Evolutionary conservation across 192 early-diverging fungal genomes (phyloP), one percentile per base, ranked within the genome.

Genomic region (Linderina pennispora): DNA sequence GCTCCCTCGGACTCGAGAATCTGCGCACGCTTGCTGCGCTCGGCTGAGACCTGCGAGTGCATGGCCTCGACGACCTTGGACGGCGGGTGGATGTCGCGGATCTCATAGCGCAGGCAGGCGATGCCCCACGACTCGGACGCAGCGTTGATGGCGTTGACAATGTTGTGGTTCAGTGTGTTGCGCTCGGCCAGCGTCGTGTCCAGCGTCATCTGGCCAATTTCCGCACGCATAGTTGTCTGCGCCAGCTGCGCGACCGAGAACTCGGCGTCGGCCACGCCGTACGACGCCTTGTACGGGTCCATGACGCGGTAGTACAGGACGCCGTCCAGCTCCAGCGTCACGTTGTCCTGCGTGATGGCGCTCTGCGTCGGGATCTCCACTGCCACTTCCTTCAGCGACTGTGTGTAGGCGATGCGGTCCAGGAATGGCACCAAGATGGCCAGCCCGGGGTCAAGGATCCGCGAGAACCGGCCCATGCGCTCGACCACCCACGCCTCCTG

Each of bases 181-280:
- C 96, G 83, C 65, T 98, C 91, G 0, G 92, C 91, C 43, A 98
- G 71, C 13, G 95, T 98, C 9, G 86, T 81, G 62, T 98, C 95
- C 53, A 98, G 71, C 3, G 92, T 97, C 85, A 98, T 87, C 71
- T 95, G 92, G 28, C 95, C 95, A 58, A 98, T 98, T 59, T 98
- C 95, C 4, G 95, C 93, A 31, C 95, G 86, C 95, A 98, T 96
- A 0, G 95, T 95, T 5, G 95, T 98, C 65, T 98, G 95, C n/a
- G 95, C 95, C 47, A 98, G 77, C 66, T 98, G 95, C 4, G 90
- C 80, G 31, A 98, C 75, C 11, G 95, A 91, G 73, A 92, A 98
- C 61, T 95, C 91, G 20, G 89, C 85, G 62, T 98, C 81, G 46
- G 91, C 91, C 5, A 97, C 89, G 17, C 93, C 93, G 65, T 98